Percentiles rank a stretch among this genome's conserved stretches.
Conservation (phyloP, 2,329 filamentous ascomycete genomes). For the Neocucurbitaria cava region DNA sequence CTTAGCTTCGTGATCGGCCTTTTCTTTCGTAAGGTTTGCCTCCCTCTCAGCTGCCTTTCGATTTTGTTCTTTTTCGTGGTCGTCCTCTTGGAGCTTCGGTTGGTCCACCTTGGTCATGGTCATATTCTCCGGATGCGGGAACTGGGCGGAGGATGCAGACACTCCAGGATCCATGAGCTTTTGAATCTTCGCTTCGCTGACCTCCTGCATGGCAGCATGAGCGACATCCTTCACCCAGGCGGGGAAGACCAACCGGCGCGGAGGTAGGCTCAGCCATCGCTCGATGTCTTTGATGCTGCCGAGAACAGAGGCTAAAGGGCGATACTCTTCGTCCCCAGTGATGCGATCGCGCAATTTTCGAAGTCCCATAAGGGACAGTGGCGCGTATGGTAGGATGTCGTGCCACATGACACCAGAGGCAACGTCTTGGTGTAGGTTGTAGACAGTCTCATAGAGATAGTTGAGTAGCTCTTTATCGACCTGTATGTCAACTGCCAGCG, state of each 20-base stretch:
- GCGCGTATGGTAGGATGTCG: constrained; percentile 7
- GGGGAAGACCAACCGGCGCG: not conserved
- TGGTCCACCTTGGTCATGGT: not conserved
- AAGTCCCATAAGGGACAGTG: constrained; percentile 3
- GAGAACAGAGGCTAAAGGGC: not conserved
- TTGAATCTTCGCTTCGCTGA: not conserved
- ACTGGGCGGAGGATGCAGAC: not conserved
- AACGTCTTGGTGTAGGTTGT: not conserved
- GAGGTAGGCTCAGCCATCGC: constrained; percentile 4
- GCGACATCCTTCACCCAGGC: not conserved
- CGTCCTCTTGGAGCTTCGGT: not conserved
- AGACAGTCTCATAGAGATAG: not conserved
- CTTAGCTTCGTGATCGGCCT: not conserved
- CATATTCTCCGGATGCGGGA: not conserved
- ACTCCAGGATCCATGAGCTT: not conserved
- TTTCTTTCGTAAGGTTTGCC: not conserved
- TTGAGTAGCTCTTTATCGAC: not conserved
- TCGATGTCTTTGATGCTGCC: constrained; percentile 6
- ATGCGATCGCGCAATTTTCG: constrained; percentile 1
- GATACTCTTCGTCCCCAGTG: not conserved
- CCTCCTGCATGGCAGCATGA: not conserved
- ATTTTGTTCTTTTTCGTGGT: not conserved
- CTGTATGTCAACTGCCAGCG: not conserved
- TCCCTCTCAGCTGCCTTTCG: not conserved
- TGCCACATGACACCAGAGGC: constrained; percentile 2